Evolutionary conservation across 805 yeast genomes (phyloP), one percentile per base, ranked within the genome.

Genomic region (Candida suzukii): DNA sequence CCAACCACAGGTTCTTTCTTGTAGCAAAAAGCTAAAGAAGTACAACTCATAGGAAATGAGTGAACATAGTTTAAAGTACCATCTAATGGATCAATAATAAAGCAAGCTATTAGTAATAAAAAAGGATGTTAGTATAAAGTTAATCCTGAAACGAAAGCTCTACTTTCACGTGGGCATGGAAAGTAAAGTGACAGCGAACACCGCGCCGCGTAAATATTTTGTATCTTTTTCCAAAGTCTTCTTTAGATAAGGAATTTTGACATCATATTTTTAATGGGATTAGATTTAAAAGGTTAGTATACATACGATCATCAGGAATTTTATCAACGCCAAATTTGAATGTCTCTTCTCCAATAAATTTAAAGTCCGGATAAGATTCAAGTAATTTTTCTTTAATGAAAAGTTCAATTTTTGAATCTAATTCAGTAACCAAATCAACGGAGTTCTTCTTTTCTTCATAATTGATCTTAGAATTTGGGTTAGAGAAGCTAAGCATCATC

Each of bases 21-120:
- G 16, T 73, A 56, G 1, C 81, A 67, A 41, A 79, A 67, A 0
- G 84, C 84, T 30, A 79, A 52, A 1, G 84, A 79, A 38, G 76
- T 76, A 57, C 83, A 78, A 35, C 78, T 70, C 53, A 67, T 73
- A 2, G 84, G 85, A 60, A 74, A 79, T 36, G 66, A 69, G 54
- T 79, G 85, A 39, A 78, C 70, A 56, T 79, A 79, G 56, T 79
- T 74, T 5, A 83, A 77, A 1, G 85, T 79, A 12, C 84, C 84
- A 48, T 78, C 83, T 53, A 76, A 73, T 33, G 82, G 82, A 51
- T 78, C 84, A 17, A 79, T 80, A 41, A 79, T 70, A 51, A 79
- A 79, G 2, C 83, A 78, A 18, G 84, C 36, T 33, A 20, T 16
- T 18, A 4, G 29, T 25, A 25, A 13, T 19, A 25, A 20, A 35